Evolutionary conservation across 2,329 filamentous ascomycete species (phyloP), one percentile per base, ranked within the genome.

Genomic region (Paecilomyces formosus): DNA sequence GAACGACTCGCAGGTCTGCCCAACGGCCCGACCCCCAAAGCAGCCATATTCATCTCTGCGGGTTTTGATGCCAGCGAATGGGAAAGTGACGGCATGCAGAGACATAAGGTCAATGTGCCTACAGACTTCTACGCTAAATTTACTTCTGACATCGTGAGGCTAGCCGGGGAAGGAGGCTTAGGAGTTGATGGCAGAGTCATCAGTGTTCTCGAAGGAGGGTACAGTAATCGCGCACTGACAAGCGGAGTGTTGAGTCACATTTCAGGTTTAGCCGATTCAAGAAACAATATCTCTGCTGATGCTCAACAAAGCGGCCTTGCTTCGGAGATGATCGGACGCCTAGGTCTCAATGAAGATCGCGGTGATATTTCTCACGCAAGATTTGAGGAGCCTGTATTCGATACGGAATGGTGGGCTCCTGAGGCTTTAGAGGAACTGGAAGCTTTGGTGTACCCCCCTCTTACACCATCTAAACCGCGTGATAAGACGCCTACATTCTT

Each of bases 1-100:
- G 80, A 86, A 51, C 84, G 84, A 30, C 75, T 94, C 12, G 80
- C 78, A 9, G 76, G 79, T 18, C 77, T 82, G 0, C 76, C 81
- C 9, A 82, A 80, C 55, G 82, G 84, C 45, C 81, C 86, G 33
- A 78, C 78, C 24, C 88, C 92, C 3, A 93, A 88, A 67, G 90
- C 89, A 1, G 93, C 90, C 33, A 92, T 99, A 53, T 99, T 99
- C 76, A 78, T 99, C 55, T 97, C 93, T 53, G 92, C 94, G 1
- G 95, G 94, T 0, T 99, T 99, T 64, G 94, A 99, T 75, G 94
- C 94, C 2, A 97, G 92, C 69, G 92, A 99, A 71, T 95, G 90
- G 86, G 94, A 99, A 72, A 87, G 89, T 18, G 80, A 84, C 3
- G 91, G 90, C 2, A 99, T 99, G 94, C 94, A 99, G 74, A 84